Conservation (phyloP, 73 alveolate genomes). For the Paramecium caudatum region DNA sequence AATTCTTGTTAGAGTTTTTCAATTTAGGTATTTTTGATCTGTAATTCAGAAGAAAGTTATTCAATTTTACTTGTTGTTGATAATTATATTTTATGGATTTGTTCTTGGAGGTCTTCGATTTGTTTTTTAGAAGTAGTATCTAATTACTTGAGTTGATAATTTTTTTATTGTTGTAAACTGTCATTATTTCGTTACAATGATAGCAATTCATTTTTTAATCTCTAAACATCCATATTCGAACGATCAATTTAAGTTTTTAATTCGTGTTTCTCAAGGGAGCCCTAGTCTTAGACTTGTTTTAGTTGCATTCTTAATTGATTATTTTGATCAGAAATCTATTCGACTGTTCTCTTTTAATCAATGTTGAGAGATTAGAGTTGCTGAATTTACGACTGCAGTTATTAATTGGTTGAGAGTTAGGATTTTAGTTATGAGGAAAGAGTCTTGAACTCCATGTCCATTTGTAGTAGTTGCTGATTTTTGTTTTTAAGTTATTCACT, state of each 20-base stretch:
- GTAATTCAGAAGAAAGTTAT: constrained; percentile 1
- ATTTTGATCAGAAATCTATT: constrained; percentile 29
- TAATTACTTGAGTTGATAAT: background rate
- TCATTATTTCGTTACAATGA: constrained; percentile 27
- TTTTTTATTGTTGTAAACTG: constrained; percentile 31
- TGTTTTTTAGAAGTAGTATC: constrained; percentile 8
- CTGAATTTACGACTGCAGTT: background rate
- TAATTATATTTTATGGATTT: constrained; percentile 7
- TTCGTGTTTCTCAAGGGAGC: background rate
- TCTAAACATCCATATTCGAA: background rate
- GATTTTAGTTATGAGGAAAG: background rate
- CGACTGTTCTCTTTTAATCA: constrained; percentile 10
- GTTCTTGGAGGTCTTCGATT: constrained; percentile 13
- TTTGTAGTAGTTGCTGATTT: background rate
- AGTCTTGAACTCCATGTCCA: constrained; percentile 9
- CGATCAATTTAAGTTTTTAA: background rate
- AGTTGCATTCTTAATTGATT: background rate
- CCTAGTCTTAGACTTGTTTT: background rate
- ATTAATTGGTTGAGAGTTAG: background rate
- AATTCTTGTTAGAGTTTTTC: background rate
- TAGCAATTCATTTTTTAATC: background rate
- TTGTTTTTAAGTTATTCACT: background rate
- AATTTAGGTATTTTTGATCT: background rate
- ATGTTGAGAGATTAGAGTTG: background rate
- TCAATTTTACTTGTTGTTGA: constrained; percentile 25